Conservation (phyloP, 345 rosid species). For the Eucalyptus curtisii region DNA sequence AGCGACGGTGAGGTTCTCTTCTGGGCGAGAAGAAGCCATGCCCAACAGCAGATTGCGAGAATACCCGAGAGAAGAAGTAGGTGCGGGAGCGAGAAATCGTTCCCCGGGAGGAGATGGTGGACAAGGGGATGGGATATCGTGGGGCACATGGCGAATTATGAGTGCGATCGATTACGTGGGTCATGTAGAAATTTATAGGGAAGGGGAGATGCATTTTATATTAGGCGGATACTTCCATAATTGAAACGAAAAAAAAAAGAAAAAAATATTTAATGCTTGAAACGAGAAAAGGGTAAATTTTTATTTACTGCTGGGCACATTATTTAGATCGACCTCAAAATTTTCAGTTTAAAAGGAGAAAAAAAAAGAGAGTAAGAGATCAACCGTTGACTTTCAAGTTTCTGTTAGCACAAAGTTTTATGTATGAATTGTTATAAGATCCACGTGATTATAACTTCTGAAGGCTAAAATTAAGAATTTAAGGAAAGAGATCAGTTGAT, state of each 20-base stretch:
- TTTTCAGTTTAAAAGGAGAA: not conserved
- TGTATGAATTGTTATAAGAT: not conserved
- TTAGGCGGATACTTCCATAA: not conserved
- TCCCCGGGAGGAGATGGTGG: not conserved
- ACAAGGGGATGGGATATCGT: not conserved
- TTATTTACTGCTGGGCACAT: not conserved
- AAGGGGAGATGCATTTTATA: not conserved
- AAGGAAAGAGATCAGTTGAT: no score
- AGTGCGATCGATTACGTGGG: not conserved
- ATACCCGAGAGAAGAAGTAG: not conserved
- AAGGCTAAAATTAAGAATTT: not conserved
- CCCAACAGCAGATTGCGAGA: not conserved
- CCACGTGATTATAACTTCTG: not conserved
- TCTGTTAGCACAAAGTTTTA: constrained; percentile 8
- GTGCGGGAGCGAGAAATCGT: not conserved
- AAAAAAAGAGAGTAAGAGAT: not conserved
- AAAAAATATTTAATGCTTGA: no score
- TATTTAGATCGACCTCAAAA: not conserved
- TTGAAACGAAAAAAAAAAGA: no score
- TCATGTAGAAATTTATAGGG: not conserved
- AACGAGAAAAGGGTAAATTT: no score
- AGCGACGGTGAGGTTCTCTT: not conserved
- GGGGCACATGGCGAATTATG: not conserved
- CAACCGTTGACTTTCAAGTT: not conserved
- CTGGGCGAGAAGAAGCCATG: not conserved